Conservation (phyloP, 805 yeast species). For the Sugiyamaella lignohabitans region DNA sequence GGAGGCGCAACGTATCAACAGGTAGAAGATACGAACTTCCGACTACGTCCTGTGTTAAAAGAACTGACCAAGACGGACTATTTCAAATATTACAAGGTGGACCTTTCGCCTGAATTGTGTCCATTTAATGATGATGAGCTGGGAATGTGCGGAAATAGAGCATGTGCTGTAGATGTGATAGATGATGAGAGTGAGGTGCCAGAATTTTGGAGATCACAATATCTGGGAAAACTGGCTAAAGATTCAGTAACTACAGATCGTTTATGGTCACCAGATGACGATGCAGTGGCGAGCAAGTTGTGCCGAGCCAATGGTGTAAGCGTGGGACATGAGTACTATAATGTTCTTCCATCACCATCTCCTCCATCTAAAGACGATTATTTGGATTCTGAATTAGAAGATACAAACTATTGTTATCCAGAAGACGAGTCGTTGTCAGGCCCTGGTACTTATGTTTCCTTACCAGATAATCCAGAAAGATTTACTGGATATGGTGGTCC, state of each 20-base stretch:
- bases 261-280: conserved; percentile 18
- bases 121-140: conserved; percentile 62
- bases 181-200: conserved; percentile 68
- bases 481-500: conserved; percentile 95
- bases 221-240: conserved; percentile 48
- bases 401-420: conserved; percentile 36
- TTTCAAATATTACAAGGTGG: conserved; percentile 81
- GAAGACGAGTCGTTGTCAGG: conserved; percentile 34
- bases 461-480: conserved; percentile 86
- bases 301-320: neutral
- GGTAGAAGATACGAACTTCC: conserved; percentile 45
- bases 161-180: conserved; percentile 83
- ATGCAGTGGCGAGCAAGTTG: conserved; percentile 8
- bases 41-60: conserved; percentile 50
- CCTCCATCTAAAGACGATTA: conserved; percentile 1
- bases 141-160: conserved; percentile 78
- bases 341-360: neutral
- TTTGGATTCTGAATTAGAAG: conserved; percentile 9
- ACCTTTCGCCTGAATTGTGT: conserved; percentile 63
- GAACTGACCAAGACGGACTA: conserved; percentile 65
- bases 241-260: conserved; percentile 27
- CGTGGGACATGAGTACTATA: neutral
- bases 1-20: conserved; percentile 32
- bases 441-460: conserved; percentile 66
- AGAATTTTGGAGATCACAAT: conserved; percentile 67